Evolutionary conservation across 2,329 filamentous ascomycete genomes (phyloP).

Genomic region (Huntiella abstrusa): DNA sequence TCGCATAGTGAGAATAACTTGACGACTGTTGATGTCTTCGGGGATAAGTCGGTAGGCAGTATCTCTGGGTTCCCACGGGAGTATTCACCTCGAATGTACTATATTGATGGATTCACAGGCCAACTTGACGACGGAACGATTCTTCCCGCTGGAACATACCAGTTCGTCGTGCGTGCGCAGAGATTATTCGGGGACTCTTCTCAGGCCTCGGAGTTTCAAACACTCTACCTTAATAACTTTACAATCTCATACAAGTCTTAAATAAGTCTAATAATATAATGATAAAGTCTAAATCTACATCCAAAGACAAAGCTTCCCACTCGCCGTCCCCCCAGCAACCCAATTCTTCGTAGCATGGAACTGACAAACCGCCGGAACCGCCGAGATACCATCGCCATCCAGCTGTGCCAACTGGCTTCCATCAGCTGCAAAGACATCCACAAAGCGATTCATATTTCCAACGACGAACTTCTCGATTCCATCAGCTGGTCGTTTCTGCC

Average conservation of each 20-base stretch:
- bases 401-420: slow-evolving; percentile 80
- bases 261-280: background rate
- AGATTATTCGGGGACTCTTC: background rate
- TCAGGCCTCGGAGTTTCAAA: background rate
- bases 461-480: slow-evolving; percentile 77
- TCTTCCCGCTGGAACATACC: slow-evolving; percentile 1
- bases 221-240: slow-evolving; percentile 1
- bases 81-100: slow-evolving; percentile 3
- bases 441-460: slow-evolving; percentile 94
- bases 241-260: background rate
- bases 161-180: slow-evolving; percentile 1
- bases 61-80: background rate
- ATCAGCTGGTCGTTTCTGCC: slow-evolving; percentile 65
- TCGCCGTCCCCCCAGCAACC: slow-evolving; percentile 81
- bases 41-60: background rate
- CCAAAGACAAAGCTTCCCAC: slow-evolving; percentile 86
- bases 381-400: slow-evolving; percentile 76
- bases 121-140: slow-evolving; percentile 1
- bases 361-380: slow-evolving; percentile 79
- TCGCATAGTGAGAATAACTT: background rate
- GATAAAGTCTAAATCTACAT: slow-evolving; percentile 15
- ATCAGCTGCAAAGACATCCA: slow-evolving; percentile 68
- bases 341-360: slow-evolving; percentile 79
- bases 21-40: background rate
- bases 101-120: slow-evolving; percentile 3